These are phyloP conservation scores for Chaetothyriales sp. DNA, from an alignment of 2,329 filamentous ascomycete species.

Conservation along the genomic window DNA sequence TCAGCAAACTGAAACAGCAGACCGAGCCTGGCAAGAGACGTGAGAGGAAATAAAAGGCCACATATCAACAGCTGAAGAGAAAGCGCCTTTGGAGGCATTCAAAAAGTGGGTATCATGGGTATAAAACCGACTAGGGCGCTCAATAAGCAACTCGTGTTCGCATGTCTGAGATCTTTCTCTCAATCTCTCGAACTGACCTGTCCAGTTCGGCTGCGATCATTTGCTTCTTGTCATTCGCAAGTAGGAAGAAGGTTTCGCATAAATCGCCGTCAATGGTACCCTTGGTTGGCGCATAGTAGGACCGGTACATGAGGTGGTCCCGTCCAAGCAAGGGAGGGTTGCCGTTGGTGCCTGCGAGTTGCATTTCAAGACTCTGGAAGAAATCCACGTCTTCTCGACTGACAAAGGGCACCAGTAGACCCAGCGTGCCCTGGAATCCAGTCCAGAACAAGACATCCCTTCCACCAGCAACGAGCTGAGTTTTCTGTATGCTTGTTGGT, in stretches of 20 bases:
- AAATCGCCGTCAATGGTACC: conserved; percentile 93
- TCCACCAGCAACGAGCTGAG: conserved; percentile 76
- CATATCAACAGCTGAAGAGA: not conserved
- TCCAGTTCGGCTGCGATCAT: conserved; percentile 91
- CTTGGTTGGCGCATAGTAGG: conserved; percentile 94
- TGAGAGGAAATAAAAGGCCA: not conserved
- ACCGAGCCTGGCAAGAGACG: conserved; percentile 40
- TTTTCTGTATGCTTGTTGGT: conserved; percentile 77
- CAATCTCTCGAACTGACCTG: conserved; percentile 78
- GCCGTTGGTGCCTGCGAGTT: conserved; percentile 55
- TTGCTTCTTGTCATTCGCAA: conserved; percentile 79
- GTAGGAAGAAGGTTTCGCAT: conserved; percentile 74
- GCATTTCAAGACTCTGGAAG: conserved; percentile 84
- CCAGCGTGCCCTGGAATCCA: conserved; percentile 85
- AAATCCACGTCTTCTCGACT: conserved; percentile 91
- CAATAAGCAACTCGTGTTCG: conserved; percentile 42
- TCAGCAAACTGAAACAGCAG: conserved; percentile 20
- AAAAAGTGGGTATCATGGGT: not conserved
- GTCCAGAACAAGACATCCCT: conserved; percentile 87
- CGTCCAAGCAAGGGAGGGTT: conserved; percentile 78
- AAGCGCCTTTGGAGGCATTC: not conserved
- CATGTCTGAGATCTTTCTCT: conserved; percentile 76
- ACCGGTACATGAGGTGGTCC: conserved; percentile 88
- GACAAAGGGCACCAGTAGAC: conserved; percentile 81
- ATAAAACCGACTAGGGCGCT: conserved; percentile 8